Evolutionary conservation across 2,329 filamentous ascomycete genomes (phyloP).

Genomic region (Tolypocladium endophyticum): DNA sequence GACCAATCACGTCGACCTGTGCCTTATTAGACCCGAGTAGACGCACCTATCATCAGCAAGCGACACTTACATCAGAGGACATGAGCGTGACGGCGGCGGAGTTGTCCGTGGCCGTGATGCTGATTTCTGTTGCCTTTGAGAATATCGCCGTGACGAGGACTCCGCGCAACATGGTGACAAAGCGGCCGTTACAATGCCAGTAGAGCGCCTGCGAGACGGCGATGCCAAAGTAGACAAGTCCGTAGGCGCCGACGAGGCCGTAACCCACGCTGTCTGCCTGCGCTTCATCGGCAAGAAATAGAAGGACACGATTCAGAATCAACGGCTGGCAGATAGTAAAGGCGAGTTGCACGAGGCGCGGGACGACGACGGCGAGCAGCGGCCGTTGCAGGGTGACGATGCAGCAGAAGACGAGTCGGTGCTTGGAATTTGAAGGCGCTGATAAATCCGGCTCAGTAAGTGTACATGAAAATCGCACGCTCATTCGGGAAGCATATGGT

Average conservation of each 20-base stretch:
- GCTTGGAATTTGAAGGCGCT: conserved; percentile 8
- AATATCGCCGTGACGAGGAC: background rate
- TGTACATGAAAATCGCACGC: background rate
- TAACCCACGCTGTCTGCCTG: background rate
- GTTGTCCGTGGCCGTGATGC: background rate
- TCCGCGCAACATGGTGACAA: background rate
- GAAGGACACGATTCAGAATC: conserved; percentile 21
- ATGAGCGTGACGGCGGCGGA: background rate
- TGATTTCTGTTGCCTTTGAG: background rate
- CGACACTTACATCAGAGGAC: background rate
- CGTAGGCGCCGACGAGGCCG: background rate
- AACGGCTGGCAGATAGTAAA: conserved; percentile 27
- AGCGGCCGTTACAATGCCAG: background rate
- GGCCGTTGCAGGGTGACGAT: conserved; percentile 16
- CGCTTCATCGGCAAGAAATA: conserved; percentile 19
- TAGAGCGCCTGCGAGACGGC: background rate
- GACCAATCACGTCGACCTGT: background rate
- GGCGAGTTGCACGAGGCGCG: conserved; percentile 19
- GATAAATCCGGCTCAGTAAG: background rate
- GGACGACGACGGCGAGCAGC: conserved; percentile 18
- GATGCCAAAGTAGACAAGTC: background rate
- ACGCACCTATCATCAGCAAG: background rate
- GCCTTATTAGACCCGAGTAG: background rate
- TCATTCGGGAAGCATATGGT: background rate
- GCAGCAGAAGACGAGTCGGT: background rate